Conservation (phyloP, 257 asterid species). For the Euphrasia confusa region DNA sequence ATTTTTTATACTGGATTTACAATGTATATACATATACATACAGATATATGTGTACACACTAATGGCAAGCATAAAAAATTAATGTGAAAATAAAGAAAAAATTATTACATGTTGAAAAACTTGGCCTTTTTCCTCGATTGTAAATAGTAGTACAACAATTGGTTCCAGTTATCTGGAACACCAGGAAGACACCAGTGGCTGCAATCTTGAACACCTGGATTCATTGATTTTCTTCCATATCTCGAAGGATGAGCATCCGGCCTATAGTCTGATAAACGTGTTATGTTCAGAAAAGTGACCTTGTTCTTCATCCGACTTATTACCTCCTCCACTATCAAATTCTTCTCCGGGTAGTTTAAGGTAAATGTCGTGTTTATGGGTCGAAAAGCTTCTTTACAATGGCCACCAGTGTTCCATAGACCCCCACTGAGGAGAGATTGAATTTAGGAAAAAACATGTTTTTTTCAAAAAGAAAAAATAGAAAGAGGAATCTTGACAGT, state of each 20-base stretch:
- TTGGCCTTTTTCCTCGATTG: constrained; percentile 22
- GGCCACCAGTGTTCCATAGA: constrained; percentile 53
- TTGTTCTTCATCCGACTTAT: constrained; percentile 64
- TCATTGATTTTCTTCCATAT: constrained; percentile 48
- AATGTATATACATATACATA: too few relatives aligned
- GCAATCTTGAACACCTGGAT: constrained; percentile 68
- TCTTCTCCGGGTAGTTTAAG: constrained; percentile 45
- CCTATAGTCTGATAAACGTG: constrained; percentile 63
- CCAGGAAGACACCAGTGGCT: constrained; percentile 99
- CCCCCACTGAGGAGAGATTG: not conserved
- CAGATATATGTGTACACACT: too few relatives aligned
- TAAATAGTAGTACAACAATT: constrained; percentile 56
- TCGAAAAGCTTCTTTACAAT: constrained; percentile 67
- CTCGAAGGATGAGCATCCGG: constrained; percentile 89
- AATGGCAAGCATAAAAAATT: not conserved
- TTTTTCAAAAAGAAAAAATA: too few relatives aligned
- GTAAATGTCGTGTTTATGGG: constrained; percentile 59
- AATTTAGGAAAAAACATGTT: not conserved
- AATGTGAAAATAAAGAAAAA: not conserved
- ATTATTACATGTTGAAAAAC: constrained; percentile 16
- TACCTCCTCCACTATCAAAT: constrained; percentile 50
- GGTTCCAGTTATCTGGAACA: constrained; percentile 91
- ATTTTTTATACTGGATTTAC: not conserved
- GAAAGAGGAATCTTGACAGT: not conserved
- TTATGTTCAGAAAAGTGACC: constrained; percentile 58